phyloP scores from a whole-genome alignment of 139 green algal species.

The Micractinium conductrix region DNA sequence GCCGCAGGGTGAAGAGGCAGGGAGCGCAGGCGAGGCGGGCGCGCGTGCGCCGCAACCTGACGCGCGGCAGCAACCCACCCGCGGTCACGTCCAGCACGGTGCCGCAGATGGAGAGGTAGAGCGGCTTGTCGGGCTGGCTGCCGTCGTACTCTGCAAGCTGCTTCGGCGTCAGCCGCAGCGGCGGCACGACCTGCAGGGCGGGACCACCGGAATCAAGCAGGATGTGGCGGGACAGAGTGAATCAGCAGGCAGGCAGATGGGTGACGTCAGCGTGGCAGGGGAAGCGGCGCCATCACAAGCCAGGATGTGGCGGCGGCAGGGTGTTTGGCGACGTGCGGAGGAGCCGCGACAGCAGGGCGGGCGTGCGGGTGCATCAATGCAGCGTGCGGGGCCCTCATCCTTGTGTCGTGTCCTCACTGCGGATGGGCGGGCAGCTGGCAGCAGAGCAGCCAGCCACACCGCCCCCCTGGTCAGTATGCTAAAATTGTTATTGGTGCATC shows the following conservation, averaged over 20 bases:
- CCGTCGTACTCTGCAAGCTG: conserved; percentile 76
- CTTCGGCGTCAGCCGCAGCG: conserved; percentile 59
- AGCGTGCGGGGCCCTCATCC: conserved; percentile 6
- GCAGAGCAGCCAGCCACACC: neutral
- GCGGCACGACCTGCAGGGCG: conserved; percentile 65
- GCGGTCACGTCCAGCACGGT: conserved; percentile 79
- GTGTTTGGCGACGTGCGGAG: too few species aligned
- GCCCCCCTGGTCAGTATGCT: neutral
- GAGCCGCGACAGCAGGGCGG: too few species aligned
- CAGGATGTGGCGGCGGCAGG: too few species aligned
- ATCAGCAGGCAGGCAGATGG: neutral
- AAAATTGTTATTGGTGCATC: conserved; percentile 27
- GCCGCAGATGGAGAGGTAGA: conserved; percentile 79
- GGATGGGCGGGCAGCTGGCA: too few species aligned
- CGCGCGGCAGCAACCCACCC: conserved; percentile 33
- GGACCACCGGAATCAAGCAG: neutral
- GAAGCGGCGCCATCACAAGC: neutral
- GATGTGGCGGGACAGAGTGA: neutral
- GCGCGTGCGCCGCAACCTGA: too few species aligned
- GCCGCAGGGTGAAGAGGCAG: neutral
- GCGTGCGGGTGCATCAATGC: neutral
- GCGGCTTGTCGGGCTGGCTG: conserved; percentile 57
- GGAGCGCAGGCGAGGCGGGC: neutral
- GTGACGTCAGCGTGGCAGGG: too few species aligned
- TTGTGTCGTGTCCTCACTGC: neutral